Percentiles rank a stretch among this genome's conserved stretches.
Evolutionary conservation across 768 basidiomycete genomes (phyloP).

Genomic region (Termitomyces eurrhizus): DNA sequence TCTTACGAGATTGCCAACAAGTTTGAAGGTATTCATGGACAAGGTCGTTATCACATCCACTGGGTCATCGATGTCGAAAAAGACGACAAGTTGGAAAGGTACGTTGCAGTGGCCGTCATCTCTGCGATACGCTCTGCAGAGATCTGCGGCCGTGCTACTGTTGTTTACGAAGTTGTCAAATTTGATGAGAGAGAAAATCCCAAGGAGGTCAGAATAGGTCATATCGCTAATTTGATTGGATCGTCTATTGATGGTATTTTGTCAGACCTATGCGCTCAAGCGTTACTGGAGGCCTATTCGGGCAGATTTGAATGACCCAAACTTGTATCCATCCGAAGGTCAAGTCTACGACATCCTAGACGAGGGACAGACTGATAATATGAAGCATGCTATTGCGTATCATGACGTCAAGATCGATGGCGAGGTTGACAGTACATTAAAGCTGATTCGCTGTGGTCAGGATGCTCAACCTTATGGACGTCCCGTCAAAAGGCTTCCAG

Average conservation of each 20-base stretch:
- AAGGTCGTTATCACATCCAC: background rate
- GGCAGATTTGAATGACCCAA: background rate
- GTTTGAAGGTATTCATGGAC: background rate
- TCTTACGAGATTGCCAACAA: too few relatives aligned
- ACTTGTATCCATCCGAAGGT: background rate
- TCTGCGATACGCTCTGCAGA: too few relatives aligned
- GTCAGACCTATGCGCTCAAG: background rate
- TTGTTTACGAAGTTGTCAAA: background rate
- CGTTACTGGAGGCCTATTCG: constrained; percentile 3
- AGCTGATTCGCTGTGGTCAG: background rate
- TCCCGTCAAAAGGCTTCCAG: background rate
- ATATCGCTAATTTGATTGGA: background rate
- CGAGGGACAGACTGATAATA: background rate
- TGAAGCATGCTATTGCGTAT: background rate
- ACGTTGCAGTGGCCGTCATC: too few relatives aligned
- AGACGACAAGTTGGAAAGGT: too few relatives aligned
- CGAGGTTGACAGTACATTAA: background rate
- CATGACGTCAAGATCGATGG: constrained; percentile 1
- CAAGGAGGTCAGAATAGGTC: background rate
- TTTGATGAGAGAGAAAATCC: background rate
- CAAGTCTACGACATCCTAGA: background rate
- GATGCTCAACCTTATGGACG: background rate
- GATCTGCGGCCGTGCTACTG: too few relatives aligned
- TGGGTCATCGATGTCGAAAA: too few relatives aligned
- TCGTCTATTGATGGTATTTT: background rate